Base-by-base conservation (phyloP, 352 stramenopile species). In the Globisporangium abappressorium region DNA sequence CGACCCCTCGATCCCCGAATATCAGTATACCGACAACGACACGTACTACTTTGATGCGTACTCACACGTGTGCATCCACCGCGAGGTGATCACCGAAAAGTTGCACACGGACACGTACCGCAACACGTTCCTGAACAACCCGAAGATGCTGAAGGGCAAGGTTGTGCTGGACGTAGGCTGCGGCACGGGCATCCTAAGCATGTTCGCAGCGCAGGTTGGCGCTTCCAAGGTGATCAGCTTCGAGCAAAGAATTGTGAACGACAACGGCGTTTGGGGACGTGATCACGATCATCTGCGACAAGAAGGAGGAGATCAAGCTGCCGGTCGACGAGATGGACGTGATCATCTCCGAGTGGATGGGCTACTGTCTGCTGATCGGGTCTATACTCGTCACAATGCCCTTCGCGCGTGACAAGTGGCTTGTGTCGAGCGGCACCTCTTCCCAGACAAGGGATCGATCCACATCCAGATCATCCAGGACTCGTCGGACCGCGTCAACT, bases 311-410 rank as follows among this genome's bases (percentile, higher is more conserved):
- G 66, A 84, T 97, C 24, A 84, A 98, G 59, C 77, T 99, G 14
- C 95, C 95, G 0, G 92, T 99, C 30, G 78, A 94, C 55, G 82
- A 96, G 55, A 93, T 99, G 34, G 98, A 99, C 77, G 98, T 99
- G 66, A 99, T 99, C 63, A 98, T 99, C 64, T 99, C 95, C 14
- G 97, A 99, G 83, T 99, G 97, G 95, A 99, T 99, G 98, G 89
- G 89, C 64, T 99, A 99, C 83, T 99, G 95, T 68, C 79, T 99
- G 33, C 75, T 99, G n/a, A 99, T 49, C 77, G 97, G 99, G 82
- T 98, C 90, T 33, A 99, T 99, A 97, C 86, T 99, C 24, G 95
- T 99, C 72, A 99, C 95, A 6, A 96, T 99, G 26, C 76, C 99
- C 12, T 98, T 89, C 73, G 97, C 97, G 33, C 83, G 97, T 26